phyloP scores from a whole-genome alignment of 164 flowering plant genomes.

The Amborella trichopoda region DNA sequence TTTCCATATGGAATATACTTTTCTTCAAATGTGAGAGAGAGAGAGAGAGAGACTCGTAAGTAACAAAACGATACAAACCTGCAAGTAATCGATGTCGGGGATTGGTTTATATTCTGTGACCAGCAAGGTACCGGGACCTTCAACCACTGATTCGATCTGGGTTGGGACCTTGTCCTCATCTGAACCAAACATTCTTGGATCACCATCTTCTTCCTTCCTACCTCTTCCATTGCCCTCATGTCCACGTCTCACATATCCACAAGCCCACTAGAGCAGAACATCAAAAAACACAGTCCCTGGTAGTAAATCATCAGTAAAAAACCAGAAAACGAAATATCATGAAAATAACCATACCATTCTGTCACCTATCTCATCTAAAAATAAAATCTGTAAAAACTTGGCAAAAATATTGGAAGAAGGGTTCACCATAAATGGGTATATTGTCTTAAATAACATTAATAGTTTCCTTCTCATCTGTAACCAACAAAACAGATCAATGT shows the following conservation, averaged over 20 bases:
- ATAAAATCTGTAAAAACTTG: no score
- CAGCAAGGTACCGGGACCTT: constrained; percentile 53
- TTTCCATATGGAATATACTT: no score
- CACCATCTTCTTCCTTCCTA: constrained; percentile 21
- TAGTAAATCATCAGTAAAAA: constrained; percentile 64
- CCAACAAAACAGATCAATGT: no score
- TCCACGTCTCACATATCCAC: constrained; percentile 31
- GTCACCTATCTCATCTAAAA: no score
- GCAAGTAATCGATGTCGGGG: constrained; percentile 85
- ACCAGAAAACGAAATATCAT: constrained; percentile 2
- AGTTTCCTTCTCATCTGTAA: no score
- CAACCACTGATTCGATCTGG: constrained; percentile 61
- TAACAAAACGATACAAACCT: constrained; percentile 26
- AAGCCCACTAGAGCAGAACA: constrained; percentile 66
- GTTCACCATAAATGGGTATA: no score
- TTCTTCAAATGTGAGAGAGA: no score
- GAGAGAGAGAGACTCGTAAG: no score
- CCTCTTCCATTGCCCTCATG: constrained; percentile 16
- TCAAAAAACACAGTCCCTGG: constrained; percentile 43
- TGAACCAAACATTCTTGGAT: constrained; percentile 38
- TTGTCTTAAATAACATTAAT: no score
- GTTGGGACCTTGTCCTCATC: constrained; percentile 82
- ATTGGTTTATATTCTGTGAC: constrained; percentile 58
- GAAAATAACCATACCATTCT: no score
- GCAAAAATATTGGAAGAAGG: no score